Conservation (phyloP, 352 stramenopile genomes). For the Albugo laibachii region DNA sequence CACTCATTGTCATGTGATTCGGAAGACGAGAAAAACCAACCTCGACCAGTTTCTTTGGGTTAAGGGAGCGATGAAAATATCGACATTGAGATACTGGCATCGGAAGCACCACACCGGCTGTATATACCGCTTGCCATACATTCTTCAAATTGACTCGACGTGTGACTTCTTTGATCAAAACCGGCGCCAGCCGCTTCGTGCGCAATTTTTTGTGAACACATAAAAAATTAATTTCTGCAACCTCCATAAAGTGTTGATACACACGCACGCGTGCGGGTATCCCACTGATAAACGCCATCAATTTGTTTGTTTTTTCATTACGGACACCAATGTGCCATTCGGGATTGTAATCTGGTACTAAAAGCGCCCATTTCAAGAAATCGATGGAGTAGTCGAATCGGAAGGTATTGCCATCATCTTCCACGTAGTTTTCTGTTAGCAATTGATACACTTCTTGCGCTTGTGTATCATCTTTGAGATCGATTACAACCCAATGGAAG, state of each 20-base stretch:
- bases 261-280: slow-evolving; percentile 79
- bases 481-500: slow-evolving; percentile 85
- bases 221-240: slow-evolving; percentile 98
- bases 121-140: slow-evolving; percentile 96
- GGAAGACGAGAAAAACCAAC: slow-evolving; percentile 91
- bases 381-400: slow-evolving; percentile 81
- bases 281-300: slow-evolving; percentile 95
- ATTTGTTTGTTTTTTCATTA: slow-evolving; percentile 74
- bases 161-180: slow-evolving; percentile 99
- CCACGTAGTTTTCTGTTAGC: slow-evolving; percentile 96
- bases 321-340: slow-evolving; percentile 94
- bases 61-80: slow-evolving; percentile 95
- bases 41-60: slow-evolving; percentile 97
- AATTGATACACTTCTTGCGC: slow-evolving; percentile 90
- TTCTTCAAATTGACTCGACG: slow-evolving; percentile 88
- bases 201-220: slow-evolving; percentile 98
- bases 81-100: slow-evolving; percentile 86
- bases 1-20: slow-evolving; percentile 87
- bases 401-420: slow-evolving; percentile 97
- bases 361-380: slow-evolving; percentile 84
- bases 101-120: slow-evolving; percentile 91
- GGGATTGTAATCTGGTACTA: slow-evolving; percentile 80
- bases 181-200: slow-evolving; percentile 89
- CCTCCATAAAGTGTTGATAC: slow-evolving; percentile 22
- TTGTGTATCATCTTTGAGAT: slow-evolving; percentile 68